Base-by-base conservation (phyloP, 2,329 filamentous ascomycete genomes). In the Sphaerulina vaccinii region DNA sequence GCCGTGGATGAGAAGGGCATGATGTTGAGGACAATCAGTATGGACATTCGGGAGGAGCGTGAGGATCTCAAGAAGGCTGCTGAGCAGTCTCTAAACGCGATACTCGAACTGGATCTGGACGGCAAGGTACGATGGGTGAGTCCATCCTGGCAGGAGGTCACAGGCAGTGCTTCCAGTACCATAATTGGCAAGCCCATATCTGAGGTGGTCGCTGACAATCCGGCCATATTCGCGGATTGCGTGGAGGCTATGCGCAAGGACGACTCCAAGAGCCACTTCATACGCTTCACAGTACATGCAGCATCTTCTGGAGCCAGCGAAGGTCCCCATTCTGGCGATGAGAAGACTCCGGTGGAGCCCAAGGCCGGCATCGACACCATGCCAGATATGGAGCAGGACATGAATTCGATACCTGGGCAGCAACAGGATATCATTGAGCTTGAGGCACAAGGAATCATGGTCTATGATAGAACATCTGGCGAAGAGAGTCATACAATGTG, bases 401-500 rank as follows among this genome's bases (percentile, higher is more conserved):
- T 33, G 6, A 33, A 18, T 15, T 50, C 27, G 27, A 13, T 11
- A 32, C 27, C 39, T 52, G 59, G 8, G 41, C 48, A 41, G 56
- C 62, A 21, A 8, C 68, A 71, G 29, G 67, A 71, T n/a, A 78
- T 83, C 33, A 78, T 96, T 54, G 86, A 90, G 56, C 80, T 99
- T 54, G 95, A 99, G 73, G 95, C 89, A 5, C 93, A 99, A 72
- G 93, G 93, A 18, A 99, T 99, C 66, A 95, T 97, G 87, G 90
- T 97, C 5, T 97, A 96, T 68, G 91, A 97, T 69, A 84, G 87
- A 56, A 82, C 87, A 10, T 88, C 90, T 32, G 90, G 90, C 45
- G 87, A 85, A 50, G 88, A 93, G 68, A 93, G 89, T 65, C 92
- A 97, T 78, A 95, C 90, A 15, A 99, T 99, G 95, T 99, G 93